These are phyloP conservation scores for Psilocybe mexicana DNA, from an alignment of 1,284 basidiomycete species.

Conservation along the genomic window DNA sequence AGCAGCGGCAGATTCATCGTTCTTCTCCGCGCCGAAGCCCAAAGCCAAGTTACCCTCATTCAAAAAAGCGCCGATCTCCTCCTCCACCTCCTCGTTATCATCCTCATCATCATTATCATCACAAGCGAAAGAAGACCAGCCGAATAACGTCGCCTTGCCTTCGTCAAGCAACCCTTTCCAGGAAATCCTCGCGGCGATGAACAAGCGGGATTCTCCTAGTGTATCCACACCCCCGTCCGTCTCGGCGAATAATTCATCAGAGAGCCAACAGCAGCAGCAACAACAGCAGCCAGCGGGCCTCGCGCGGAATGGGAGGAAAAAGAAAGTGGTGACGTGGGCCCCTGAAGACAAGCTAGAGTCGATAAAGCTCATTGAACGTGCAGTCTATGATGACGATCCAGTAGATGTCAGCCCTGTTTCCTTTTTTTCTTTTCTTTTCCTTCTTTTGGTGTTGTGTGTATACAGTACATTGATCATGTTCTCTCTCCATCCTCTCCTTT, in stretches of 20 bases:
- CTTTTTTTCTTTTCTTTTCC: conserved; percentile 39
- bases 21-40: conserved; percentile 82
- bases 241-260: conserved; percentile 20
- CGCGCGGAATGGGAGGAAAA: conserved; percentile 56
- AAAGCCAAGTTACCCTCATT: conserved; percentile 79
- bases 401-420: conserved; percentile 67
- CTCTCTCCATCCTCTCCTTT: conserved; percentile 31
- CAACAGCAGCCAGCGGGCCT: conserved; percentile 24
- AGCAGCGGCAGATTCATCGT: conserved; percentile 67
- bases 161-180: conserved; percentile 78
- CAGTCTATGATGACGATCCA: conserved; percentile 82
- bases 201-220: conserved; percentile 54
- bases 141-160: conserved; percentile 66
- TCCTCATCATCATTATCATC: conserved; percentile 10
- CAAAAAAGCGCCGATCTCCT: conserved; percentile 58
- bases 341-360: conserved; percentile 69
- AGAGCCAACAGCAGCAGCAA: neutral
- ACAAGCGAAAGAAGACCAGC: conserved; percentile 49
- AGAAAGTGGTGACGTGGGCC: conserved; percentile 76
- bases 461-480: conserved; percentile 54
- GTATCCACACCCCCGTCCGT: conserved; percentile 42
- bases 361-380: conserved; percentile 76
- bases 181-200: conserved; percentile 77
- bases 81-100: too few species aligned
- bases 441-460: too few species aligned